Percentiles rank a stretch among this genome's conserved stretches.
phyloP scores from a whole-genome alignment of 371 early-diverging fungal species.

The Zychaea mexicana region DNA sequence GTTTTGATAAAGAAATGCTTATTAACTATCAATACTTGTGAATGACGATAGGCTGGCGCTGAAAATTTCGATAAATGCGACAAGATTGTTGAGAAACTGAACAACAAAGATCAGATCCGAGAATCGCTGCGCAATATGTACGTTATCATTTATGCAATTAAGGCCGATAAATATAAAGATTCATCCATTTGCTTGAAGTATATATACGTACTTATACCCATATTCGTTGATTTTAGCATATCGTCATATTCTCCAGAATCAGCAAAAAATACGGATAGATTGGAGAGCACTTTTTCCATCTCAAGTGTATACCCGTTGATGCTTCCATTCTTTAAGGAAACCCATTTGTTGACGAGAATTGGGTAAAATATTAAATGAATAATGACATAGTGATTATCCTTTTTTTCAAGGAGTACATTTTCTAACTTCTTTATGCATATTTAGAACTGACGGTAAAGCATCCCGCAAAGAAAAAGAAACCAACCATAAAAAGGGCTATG shows the following conservation, averaged over 20 bases:
- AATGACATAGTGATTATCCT: slow-evolving; percentile 1
- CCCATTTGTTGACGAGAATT: neutral
- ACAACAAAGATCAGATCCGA: neutral
- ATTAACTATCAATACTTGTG: neutral
- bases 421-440: neutral
- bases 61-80: neutral
- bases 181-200: neutral
- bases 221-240: neutral
- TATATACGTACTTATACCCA: neutral
- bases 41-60: neutral
- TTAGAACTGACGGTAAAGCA: neutral
- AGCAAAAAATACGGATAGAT: neutral
- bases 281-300: neutral
- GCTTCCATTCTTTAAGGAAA: neutral
- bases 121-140: neutral
- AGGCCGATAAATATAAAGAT: neutral
- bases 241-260: neutral
- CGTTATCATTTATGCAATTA: neutral
- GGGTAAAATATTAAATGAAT: neutral
- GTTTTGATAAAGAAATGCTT: too few species aligned
- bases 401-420: neutral
- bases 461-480: neutral
- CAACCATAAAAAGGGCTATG: neutral
- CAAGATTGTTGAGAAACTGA: neutral
- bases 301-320: neutral